Conservation (phyloP, 257 asterid species). For the Leonotis leonurus region DNA sequence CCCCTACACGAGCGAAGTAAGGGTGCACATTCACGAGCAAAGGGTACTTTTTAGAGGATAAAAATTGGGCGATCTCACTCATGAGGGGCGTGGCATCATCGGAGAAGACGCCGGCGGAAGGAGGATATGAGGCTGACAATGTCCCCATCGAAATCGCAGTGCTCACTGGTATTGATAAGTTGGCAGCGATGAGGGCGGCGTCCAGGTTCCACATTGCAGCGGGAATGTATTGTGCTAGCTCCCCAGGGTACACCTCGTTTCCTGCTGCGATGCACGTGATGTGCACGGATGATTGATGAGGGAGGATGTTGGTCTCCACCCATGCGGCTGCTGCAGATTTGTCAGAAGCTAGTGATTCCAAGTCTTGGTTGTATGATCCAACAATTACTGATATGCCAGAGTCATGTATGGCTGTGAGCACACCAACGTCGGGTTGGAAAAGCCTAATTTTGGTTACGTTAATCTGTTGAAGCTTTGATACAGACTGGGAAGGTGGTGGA, state of each 20-base stretch:
- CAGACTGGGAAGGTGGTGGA: background rate
- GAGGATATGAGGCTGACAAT: constrained; percentile 29
- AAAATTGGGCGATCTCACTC: constrained; percentile 8
- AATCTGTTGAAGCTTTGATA: background rate
- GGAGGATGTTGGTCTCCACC: constrained; percentile 25
- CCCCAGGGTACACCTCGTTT: constrained; percentile 41
- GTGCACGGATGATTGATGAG: background rate
- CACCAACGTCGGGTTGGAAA: constrained; percentile 1
- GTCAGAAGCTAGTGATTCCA: constrained; percentile 18
- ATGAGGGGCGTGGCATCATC: background rate
- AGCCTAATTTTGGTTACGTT: background rate
- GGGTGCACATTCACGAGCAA: constrained; percentile 32
- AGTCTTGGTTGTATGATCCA: constrained; percentile 25
- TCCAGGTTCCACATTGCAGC: constrained; percentile 31
- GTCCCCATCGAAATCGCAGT: constrained; percentile 24
- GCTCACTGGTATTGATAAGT: constrained; percentile 16
- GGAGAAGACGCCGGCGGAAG: constrained; percentile 21
- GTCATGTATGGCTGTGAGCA: constrained; percentile 24
- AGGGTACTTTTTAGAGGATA: constrained; percentile 19
- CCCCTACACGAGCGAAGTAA: constrained; percentile 23
- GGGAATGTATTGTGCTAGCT: constrained; percentile 15
- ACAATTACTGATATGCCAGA: constrained; percentile 23
- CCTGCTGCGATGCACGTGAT: constrained; percentile 29
- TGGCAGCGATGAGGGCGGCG: constrained; percentile 7
- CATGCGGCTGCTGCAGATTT: constrained; percentile 21